Conservation (phyloP, 179 eudicot species). For the Nepenthes alata region DNA sequence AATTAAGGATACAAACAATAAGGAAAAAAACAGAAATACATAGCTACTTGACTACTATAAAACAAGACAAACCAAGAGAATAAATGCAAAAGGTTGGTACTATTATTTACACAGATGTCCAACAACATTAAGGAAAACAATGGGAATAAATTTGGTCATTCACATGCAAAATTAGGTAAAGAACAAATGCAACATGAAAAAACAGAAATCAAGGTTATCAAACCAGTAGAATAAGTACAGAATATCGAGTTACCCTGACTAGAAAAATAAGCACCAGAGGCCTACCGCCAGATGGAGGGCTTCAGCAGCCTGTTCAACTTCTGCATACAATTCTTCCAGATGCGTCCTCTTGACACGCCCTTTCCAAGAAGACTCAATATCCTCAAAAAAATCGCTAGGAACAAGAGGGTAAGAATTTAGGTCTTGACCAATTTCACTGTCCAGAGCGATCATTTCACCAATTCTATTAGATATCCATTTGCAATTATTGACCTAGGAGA, state of each 20-base stretch:
- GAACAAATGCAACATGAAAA: no score
- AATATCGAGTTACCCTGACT: not conserved
- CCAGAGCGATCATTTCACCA: conserved; percentile 61
- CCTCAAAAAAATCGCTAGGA: conserved; percentile 77
- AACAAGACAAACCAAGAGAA: no score
- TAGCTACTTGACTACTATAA: no score
- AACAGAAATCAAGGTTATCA: no score
- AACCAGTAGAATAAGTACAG: no score
- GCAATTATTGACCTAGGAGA: conserved; percentile 61
- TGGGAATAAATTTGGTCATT: no score
- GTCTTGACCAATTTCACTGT: conserved; percentile 60
- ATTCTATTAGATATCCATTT: conserved; percentile 54
- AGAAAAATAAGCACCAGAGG: conserved; percentile 5
- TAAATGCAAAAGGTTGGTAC: no score
- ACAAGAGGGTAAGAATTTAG: conserved; percentile 35
- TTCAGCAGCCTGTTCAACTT: conserved; percentile 75
- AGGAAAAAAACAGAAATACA: no score
- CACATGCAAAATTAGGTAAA: no score
- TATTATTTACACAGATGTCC: no score
- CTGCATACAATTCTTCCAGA: conserved; percentile 51
- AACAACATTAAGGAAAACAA: no score
- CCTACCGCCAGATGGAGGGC: conserved; percentile 68
- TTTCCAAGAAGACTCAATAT: conserved; percentile 84
- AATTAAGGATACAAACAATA: no score
- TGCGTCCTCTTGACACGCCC: conserved; percentile 86